A percentile compares a stretch with the other conserved stretches of the same genome.
phyloP scores from a whole-genome alignment of 768 basidiomycete species.

The Boletus patriciae region DNA sequence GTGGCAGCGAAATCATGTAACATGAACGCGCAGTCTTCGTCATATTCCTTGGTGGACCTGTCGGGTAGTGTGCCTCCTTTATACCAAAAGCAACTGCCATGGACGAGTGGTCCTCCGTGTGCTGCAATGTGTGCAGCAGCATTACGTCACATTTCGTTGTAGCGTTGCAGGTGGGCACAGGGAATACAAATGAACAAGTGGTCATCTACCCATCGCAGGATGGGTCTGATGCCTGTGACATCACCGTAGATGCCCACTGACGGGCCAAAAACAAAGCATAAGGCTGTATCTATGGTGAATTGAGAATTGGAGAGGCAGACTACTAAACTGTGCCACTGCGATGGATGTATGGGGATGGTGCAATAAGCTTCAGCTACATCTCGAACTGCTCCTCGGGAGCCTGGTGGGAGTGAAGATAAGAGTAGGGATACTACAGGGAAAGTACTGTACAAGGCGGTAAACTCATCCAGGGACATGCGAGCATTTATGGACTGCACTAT shows the following conservation, averaged over 20 bases:
- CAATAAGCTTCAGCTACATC: conserved; percentile 2
- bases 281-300: conserved; percentile 15
- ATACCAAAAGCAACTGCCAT: no score
- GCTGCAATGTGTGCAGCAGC: no score
- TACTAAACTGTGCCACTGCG: conserved; percentile 40
- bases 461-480: conserved; percentile 23
- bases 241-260: conserved; percentile 29
- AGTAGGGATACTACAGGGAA: not conserved
- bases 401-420: not conserved
- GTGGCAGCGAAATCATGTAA: no score
- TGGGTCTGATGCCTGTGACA: conserved; percentile 27
- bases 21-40: no score
- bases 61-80: no score
- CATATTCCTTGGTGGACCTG: no score
- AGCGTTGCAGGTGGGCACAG: accelerated
- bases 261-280: conserved; percentile 28
- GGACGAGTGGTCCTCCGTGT: no score
- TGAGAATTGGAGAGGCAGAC: conserved; percentile 17
- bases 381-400: not conserved
- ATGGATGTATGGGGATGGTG: conserved; percentile 30
- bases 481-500: conserved; percentile 30
- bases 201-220: conserved; percentile 32
- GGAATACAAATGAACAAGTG: conserved; percentile 26
- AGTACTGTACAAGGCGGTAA: not conserved
- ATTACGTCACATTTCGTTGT: not conserved